These are phyloP conservation scores for Lenwebbia sp. DNA, from an alignment of 345 rosid genomes.

Conservation along the genomic window DNA sequence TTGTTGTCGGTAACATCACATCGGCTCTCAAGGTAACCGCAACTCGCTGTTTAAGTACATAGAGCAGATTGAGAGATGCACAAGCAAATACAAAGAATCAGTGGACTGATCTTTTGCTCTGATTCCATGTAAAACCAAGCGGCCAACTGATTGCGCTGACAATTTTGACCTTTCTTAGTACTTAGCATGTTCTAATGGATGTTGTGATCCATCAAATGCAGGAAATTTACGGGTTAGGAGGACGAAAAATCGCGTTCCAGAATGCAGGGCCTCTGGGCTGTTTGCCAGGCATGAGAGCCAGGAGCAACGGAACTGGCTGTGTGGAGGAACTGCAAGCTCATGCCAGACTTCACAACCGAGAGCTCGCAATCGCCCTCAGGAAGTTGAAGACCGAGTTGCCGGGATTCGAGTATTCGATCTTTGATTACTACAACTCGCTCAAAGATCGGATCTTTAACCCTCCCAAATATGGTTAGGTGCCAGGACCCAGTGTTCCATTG, in stretches of 20 bases:
- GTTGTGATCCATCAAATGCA: not conserved
- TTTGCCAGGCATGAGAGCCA: conserved; percentile 1
- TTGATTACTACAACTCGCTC: conserved; percentile 8
- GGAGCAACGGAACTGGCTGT: not conserved
- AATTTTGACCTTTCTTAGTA: not conserved
- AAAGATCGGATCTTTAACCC: not conserved
- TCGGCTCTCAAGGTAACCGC: conserved; percentile 2
- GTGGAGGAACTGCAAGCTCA: not conserved
- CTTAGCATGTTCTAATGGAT: not conserved
- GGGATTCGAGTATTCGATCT: conserved; percentile 11
- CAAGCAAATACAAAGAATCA: not conserved
- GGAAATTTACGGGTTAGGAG: conserved; percentile 2
- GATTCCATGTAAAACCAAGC: not conserved
- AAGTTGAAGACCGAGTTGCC: conserved; percentile 2
- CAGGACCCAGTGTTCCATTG: not conserved
- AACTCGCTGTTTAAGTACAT: not conserved
- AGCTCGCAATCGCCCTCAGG: not conserved
- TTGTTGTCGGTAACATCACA: conserved; percentile 11
- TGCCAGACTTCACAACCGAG: conserved; percentile 8
- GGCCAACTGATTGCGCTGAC: not conserved
- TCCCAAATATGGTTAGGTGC: not conserved
- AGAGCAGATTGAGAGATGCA: not conserved
- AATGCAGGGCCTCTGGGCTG: conserved; percentile 17
- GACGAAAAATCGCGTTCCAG: conserved; percentile 15
- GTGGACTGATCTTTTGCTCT: not conserved